Percentiles rank a stretch among this genome's conserved stretches.
Conservation (phyloP, 2,329 filamentous ascomycete species). For the Tolypocladium nubicola region DNA sequence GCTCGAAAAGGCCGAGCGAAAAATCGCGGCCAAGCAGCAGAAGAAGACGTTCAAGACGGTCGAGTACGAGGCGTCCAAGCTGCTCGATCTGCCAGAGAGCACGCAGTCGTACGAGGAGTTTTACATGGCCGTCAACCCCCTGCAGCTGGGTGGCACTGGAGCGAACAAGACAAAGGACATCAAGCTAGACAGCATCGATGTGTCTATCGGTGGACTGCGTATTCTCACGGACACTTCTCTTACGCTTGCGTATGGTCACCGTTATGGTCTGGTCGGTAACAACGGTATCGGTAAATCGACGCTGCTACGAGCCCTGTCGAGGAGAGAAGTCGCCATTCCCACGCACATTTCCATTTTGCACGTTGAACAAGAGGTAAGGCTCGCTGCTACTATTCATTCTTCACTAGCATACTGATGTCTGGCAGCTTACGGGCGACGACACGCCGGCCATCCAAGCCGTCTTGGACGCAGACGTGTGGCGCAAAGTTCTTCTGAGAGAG, state of each 20-base stretch:
- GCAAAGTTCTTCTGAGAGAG: slow-evolving; percentile 85
- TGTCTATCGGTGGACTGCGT: slow-evolving; percentile 78
- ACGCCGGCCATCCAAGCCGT: slow-evolving; percentile 92
- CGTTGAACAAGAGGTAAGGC: slow-evolving; percentile 81
- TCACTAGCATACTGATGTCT: background rate
- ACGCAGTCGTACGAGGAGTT: slow-evolving; percentile 96
- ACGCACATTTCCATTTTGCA: slow-evolving; percentile 98
- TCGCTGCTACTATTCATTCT: background rate
- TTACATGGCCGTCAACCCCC: slow-evolving; percentile 98
- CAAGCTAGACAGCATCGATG: slow-evolving; percentile 93
- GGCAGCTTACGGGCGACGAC: slow-evolving; percentile 82
- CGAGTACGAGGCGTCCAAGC: slow-evolving; percentile 87
- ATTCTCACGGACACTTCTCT: slow-evolving; percentile 87
- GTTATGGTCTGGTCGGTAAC: slow-evolving; percentile 95
- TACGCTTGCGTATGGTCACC: slow-evolving; percentile 81
- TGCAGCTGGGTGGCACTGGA: slow-evolving; percentile 66
- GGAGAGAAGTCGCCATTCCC: slow-evolving; percentile 88
- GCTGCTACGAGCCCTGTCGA: slow-evolving; percentile 80
- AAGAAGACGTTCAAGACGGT: slow-evolving; percentile 98
- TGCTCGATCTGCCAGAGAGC: slow-evolving; percentile 74
- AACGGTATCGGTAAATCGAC: slow-evolving; percentile 99
- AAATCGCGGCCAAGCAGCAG: slow-evolving; percentile 96
- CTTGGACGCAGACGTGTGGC: slow-evolving; percentile 94
- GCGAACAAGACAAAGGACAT: slow-evolving; percentile 95
- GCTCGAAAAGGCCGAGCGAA: slow-evolving; percentile 94